Conservation (phyloP, 345 rosid species). For the Passiflora organensis region DNA sequence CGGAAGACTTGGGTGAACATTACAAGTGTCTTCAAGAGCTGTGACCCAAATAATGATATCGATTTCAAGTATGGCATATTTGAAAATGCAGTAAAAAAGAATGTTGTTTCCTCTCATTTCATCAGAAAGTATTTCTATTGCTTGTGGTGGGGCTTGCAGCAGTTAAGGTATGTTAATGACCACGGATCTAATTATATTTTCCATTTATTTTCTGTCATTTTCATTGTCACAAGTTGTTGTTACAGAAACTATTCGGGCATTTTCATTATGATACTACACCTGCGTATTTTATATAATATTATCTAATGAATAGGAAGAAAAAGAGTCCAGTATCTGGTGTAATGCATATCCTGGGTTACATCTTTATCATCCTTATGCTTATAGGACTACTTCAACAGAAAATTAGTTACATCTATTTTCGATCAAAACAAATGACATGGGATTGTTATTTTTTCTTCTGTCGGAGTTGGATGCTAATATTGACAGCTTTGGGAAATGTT, state of each 20-base stretch:
- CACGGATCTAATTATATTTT: not conserved
- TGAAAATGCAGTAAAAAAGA: slow-evolving; percentile 51
- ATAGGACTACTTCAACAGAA: too few relatives aligned
- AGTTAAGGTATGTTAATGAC: slow-evolving; percentile 53
- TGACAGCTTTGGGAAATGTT: too few relatives aligned
- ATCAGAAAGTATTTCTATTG: slow-evolving; percentile 71
- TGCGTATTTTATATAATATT: not conserved
- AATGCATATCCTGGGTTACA: not conserved
- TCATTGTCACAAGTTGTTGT: too few relatives aligned
- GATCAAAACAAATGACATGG: too few relatives aligned
- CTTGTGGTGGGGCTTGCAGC: slow-evolving; percentile 94
- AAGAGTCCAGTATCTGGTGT: not conserved
- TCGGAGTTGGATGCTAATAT: too few relatives aligned
- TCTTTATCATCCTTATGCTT: too few relatives aligned
- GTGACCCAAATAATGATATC: slow-evolving; percentile 46
- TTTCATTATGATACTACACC: slow-evolving; percentile 1
- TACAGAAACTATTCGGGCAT: too few relatives aligned
- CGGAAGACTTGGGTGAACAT: slow-evolving; percentile 43
- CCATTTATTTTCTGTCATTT: too few relatives aligned
- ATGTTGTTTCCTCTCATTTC: slow-evolving; percentile 54
- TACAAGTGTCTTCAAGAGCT: slow-evolving; percentile 55
- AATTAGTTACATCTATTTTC: too few relatives aligned
- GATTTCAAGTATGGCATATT: slow-evolving; percentile 65
- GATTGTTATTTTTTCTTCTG: too few relatives aligned
- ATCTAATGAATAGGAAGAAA: too few relatives aligned